A percentile compares a stretch with the other conserved stretches of the same genome.
Conservation (phyloP, 306 rosid genomes). For the Leucaena leucocephala region DNA sequence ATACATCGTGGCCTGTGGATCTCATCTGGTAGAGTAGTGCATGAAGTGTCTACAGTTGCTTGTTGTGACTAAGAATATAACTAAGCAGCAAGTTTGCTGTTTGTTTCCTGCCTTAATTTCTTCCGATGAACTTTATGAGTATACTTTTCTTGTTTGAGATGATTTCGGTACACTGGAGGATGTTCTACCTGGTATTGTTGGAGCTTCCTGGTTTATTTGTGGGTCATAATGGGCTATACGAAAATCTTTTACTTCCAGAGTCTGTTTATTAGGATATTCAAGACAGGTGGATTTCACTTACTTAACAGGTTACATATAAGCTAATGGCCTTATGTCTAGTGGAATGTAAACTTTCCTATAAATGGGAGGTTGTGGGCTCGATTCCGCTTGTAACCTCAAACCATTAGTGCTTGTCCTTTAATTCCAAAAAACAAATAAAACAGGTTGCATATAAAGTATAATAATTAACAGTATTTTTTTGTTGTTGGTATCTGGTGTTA, state of each 20-base stretch:
- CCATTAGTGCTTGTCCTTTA: too few species aligned
- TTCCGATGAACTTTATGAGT: neutral
- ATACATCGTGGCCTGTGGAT: neutral
- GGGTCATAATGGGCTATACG: conserved; percentile 10
- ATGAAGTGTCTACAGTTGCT: neutral
- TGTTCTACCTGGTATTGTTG: conserved; percentile 5
- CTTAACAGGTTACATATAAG: neutral
- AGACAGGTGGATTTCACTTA: conserved; percentile 19
- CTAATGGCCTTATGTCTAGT: too few species aligned
- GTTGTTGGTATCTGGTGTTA: conserved; percentile 18
- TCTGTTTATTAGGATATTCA: conserved; percentile 5
- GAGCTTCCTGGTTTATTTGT: conserved; percentile 28
- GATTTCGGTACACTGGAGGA: conserved; percentile 3
- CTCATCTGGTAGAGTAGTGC: neutral
- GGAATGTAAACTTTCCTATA: too few species aligned
- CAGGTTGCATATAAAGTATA: conserved; percentile 4
- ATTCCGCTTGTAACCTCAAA: too few species aligned
- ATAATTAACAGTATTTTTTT: neutral
- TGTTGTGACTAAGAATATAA: neutral
- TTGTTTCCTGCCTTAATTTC: conserved; percentile 33
- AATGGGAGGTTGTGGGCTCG: too few species aligned
- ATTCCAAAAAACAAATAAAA: neutral
- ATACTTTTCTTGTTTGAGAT: conserved; percentile 21
- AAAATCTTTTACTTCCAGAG: conserved; percentile 2
- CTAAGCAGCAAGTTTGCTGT: neutral